Base-by-base conservation (phyloP, 2,329 filamentous ascomycete genomes). In the Trichophyton verrucosum region DNA sequence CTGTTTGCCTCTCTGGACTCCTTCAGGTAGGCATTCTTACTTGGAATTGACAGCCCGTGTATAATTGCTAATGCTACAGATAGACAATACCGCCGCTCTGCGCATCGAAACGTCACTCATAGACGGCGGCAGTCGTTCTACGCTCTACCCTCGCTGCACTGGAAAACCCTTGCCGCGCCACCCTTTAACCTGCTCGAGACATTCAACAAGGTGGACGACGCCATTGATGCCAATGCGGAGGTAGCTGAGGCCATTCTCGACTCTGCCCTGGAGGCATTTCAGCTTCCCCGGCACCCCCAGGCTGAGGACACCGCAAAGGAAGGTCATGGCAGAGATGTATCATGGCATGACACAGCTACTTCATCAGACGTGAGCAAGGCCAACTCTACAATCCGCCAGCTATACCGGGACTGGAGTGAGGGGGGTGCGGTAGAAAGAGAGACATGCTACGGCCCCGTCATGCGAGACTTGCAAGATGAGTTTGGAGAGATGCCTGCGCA, bases 41-140 rank as follows among this genome's bases (percentile, higher is more conserved):
- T 38, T 38, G 6, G 3, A 9, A 38, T 9, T 13, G 33, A 13
- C 33, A 38, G 9, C 8, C 33, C 3, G 33, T 38, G 33, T 13
- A 11, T 27, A 24, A 36, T 47, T 59, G 33, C 47, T 42, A 33
- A 30, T 15, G 9, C 55, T 38, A 44, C 60, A 64, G 57, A 59
- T 66, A 95, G 90, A 60, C 88, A 91, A 74, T 96, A 96, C 72
- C 86, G 88, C 65, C 87, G 86, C 68, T 83, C 85, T 24, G 88
- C 91, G 3, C 92, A 97, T 72, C 88, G 88, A 76, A 95, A 95
- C 73, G 86, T 88, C 65, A 97, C 92, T 3, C 92, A 97, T 73
- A 81, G 91, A 17, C 86, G 94, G 22, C 86, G 95, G 30, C 91
- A 94, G 73, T 87, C 90, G 13, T 96, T 99, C 75, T 99, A 97